Evolutionary conservation across 2,329 filamentous ascomycete species (phyloP).

Genomic region (Colletotrichum liaoningense): DNA sequence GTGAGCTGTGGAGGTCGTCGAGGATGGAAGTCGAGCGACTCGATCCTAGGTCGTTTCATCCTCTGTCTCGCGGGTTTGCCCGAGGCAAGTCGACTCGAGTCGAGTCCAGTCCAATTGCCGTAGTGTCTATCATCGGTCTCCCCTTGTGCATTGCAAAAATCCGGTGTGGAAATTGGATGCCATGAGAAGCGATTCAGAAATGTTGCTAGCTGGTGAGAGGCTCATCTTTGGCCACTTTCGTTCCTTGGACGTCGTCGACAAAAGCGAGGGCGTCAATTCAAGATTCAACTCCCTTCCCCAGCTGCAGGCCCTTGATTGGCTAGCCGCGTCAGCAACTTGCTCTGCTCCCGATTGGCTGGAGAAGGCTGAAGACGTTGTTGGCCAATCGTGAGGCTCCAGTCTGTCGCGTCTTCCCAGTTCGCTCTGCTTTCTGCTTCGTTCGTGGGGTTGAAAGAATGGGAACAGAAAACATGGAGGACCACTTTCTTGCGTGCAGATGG

Average conservation of each 20-base stretch:
- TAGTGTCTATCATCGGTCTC: background rate
- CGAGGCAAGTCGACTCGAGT: constrained; percentile 6
- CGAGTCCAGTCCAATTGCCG: background rate
- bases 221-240: background rate
- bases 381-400: constrained; percentile 17
- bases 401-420: background rate
- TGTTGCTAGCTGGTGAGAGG: background rate
- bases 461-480: background rate
- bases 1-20: background rate
- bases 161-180: background rate
- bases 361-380: background rate
- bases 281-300: constrained; percentile 26
- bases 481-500: constrained; percentile 9
- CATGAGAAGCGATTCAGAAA: background rate
- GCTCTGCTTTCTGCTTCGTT: constrained; percentile 14
- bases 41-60: constrained; percentile 20
- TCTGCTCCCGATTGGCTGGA: constrained; percentile 30
- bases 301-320: constrained; percentile 20
- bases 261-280: constrained; percentile 26
- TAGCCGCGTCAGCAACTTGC: constrained; percentile 16
- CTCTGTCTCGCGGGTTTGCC: constrained; percentile 29
- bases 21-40: background rate
- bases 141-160: background rate
- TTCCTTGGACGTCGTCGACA: background rate
- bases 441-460: constrained; percentile 17